Evolutionary conservation across 345 rosid species (phyloP), one percentile per base, ranked within the genome.

Genomic region (Diplotaxis tenuifolia): DNA sequence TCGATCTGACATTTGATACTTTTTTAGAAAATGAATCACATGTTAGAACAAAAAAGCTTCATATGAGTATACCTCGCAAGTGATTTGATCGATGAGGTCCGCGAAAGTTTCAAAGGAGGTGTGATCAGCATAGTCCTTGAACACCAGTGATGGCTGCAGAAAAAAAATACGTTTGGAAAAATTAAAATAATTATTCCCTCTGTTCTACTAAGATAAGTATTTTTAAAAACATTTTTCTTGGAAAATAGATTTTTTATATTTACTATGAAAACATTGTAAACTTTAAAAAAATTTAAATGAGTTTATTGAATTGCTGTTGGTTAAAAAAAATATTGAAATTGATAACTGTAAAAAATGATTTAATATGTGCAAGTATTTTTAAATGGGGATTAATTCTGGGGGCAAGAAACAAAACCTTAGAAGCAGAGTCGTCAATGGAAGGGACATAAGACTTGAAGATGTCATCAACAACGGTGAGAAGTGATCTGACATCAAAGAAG

Each of bases 401-500:
- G 10, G 49, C 70, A 58, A 76, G 70, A 18, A 75, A 56, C 54
- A 15, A 64, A 56, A 85, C 88, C 84, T 62, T 34, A 9, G 36
- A 40, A 65, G 65, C 59, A 71, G 76, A 56, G 65, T 70, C 64
- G 72, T 78, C 82, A 25, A 75, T 47, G 58, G 70, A 66, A 5
- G 87, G 84, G 69, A 76, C 67, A 49, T 90, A 78, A n/a, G 81
- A 85, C 36, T 75, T 79, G 57, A 92, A 89, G 42, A 92, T 89
- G 78, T 86, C 90, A 76, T 92, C 87, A 66, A 84, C 85, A 22
- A 92, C 66, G 9, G 34, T 50, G 69, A 92, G 86, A 67, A 92
- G 86, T 20, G 90, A 82, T 56, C 68, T 85, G 82, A 85, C 89
- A 52, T 92, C 84, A 23, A 88, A 73, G 61, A 62, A 82, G 9